Percentiles rank a stretch among this genome's conserved stretches.
Conservation (phyloP, 352 stramenopile species). For the Pythium vanterpoolii region DNA sequence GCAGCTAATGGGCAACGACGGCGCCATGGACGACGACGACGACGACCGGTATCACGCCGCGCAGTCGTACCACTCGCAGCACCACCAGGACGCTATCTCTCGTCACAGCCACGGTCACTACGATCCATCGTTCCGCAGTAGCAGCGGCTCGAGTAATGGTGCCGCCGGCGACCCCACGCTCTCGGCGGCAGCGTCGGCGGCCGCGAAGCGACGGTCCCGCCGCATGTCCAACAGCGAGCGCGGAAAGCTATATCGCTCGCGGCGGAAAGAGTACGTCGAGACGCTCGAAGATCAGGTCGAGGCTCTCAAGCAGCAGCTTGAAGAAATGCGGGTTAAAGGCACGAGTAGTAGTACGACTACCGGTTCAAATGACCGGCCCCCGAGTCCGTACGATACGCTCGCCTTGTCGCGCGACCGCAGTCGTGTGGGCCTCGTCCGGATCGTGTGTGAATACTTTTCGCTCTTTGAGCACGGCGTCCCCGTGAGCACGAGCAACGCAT, state of each 20-base stretch:
- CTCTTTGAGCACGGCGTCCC: slow-evolving; percentile 48
- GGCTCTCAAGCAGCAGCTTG: slow-evolving; percentile 47
- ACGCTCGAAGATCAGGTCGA: slow-evolving; percentile 32
- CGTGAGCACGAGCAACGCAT: slow-evolving; percentile 14
- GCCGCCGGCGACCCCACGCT: too few species aligned
- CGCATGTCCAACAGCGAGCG: slow-evolving; percentile 63
- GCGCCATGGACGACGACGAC: slow-evolving; percentile 2
- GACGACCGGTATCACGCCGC: background rate
- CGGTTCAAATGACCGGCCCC: background rate
- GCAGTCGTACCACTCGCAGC: background rate
- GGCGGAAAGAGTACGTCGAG: slow-evolving; percentile 44
- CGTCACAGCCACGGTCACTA: background rate
- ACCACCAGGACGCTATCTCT: background rate
- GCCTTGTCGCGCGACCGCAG: slow-evolving; percentile 23
- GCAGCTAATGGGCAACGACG: background rate
- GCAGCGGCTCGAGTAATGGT: background rate
- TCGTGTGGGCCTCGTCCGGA: slow-evolving; percentile 23
- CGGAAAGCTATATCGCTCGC: slow-evolving; percentile 58
- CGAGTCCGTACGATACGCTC: slow-evolving; percentile 9
- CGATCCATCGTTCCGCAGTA: background rate
- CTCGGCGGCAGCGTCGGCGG: background rate
- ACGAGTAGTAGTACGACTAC: slow-evolving; percentile 17
- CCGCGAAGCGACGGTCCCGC: slow-evolving; percentile 19
- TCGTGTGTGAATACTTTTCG: slow-evolving; percentile 49
- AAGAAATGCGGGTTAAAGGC: slow-evolving; percentile 29